These are phyloP conservation scores for Malus fusca DNA, from an alignment of 306 rosid genomes.

Conservation along the genomic window DNA sequence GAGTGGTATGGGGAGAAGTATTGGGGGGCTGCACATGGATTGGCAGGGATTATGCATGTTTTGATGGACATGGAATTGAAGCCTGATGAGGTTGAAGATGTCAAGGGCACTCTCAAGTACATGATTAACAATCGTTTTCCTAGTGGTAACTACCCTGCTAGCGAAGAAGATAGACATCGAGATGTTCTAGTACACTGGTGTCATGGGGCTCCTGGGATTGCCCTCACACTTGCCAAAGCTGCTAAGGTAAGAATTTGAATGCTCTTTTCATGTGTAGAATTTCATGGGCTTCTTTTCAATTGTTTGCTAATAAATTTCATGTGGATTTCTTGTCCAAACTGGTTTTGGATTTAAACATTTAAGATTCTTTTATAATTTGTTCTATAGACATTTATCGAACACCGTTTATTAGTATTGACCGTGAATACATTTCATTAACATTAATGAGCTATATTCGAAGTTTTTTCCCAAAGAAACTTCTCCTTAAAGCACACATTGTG, in stretches of 20 bases:
- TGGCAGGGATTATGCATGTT: conserved; percentile 76
- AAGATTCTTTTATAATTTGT: neutral
- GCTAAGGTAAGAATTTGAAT: conserved; percentile 41
- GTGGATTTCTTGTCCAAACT: neutral
- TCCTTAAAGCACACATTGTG: neutral
- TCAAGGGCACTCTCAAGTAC: conserved; percentile 57
- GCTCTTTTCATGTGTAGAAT: too few relatives aligned
- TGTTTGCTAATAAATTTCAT: neutral
- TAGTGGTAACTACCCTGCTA: conserved; percentile 61
- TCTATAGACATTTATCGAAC: neutral
- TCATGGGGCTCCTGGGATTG: conserved; percentile 78
- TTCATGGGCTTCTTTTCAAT: too few relatives aligned
- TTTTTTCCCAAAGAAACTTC: neutral
- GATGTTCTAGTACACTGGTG: conserved; percentile 79
- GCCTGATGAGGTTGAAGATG: conserved; percentile 60
- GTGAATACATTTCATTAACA: neutral
- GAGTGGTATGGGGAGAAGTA: conserved; percentile 78
- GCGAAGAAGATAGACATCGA: conserved; percentile 44
- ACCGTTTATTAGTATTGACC: neutral
- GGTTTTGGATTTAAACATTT: neutral
- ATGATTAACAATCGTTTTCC: conserved; percentile 46
- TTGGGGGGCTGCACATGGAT: conserved; percentile 85
- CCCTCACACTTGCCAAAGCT: conserved; percentile 73
- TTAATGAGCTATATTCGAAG: neutral
- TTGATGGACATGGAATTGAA: conserved; percentile 64